phyloP scores from a whole-genome alignment of 768 basidiomycete genomes.

The Fibroporia radiculosa region DNA sequence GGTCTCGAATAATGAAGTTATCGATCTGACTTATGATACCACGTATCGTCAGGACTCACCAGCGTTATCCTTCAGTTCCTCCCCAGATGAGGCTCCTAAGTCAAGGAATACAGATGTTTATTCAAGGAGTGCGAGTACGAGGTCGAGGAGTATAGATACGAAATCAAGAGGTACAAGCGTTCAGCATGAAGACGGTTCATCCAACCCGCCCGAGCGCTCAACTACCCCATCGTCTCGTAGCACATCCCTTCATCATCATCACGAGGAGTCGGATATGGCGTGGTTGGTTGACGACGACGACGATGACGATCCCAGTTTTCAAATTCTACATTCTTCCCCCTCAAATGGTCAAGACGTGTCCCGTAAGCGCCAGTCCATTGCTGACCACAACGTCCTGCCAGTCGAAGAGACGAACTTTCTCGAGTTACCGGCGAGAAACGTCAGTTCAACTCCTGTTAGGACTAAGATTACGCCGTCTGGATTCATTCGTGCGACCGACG shows the following conservation, averaged over 20 bases:
- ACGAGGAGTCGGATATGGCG: slow-evolving; percentile 30
- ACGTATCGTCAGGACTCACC: not conserved
- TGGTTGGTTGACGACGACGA: slow-evolving; percentile 66
- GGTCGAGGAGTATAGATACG: not conserved
- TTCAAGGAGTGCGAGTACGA: too few relatives aligned
- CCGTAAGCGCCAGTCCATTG: too few relatives aligned
- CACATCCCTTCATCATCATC: slow-evolving; percentile 7
- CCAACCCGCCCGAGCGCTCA: slow-evolving; percentile 7
- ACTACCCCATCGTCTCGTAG: slow-evolving; percentile 10
- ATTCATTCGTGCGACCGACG: not conserved
- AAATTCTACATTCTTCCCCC: slow-evolving; percentile 48
- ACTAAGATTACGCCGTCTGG: not conserved
- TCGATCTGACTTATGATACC: slow-evolving; percentile 23
- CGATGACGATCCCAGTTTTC: slow-evolving; percentile 34
- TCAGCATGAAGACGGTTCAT: slow-evolving; percentile 3
- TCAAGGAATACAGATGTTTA: slow-evolving; percentile 5
- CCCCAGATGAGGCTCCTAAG: slow-evolving; percentile 8
- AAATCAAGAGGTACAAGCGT: too few relatives aligned
- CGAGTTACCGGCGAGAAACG: not conserved
- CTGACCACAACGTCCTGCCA: not conserved
- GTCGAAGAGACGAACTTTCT: not conserved
- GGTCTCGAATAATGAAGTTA: slow-evolving; percentile 16
- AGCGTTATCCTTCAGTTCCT: slow-evolving; percentile 2
- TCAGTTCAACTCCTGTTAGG: not conserved
- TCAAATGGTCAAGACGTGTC: too few relatives aligned